Evolutionary conservation across 2,329 filamentous ascomycete species (phyloP).

Genomic region (Leptographium procerum): DNA sequence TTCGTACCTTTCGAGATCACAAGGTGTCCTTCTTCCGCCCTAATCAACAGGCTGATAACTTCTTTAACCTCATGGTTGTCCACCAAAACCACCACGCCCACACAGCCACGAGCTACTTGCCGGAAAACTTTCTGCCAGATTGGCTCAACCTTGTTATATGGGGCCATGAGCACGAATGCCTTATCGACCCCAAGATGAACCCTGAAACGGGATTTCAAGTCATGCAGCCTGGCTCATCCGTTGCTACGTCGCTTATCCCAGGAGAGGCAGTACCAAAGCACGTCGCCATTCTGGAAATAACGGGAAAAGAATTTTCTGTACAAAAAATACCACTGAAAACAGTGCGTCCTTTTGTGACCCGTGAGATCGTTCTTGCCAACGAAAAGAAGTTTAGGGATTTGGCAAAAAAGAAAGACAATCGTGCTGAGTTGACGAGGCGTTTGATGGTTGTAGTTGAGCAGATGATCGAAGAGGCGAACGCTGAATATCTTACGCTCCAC

Average conservation of each 20-base stretch:
- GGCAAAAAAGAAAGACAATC: slow-evolving; percentile 72
- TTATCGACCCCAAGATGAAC: slow-evolving; percentile 75
- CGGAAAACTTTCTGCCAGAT: slow-evolving; percentile 82
- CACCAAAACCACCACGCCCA: slow-evolving; percentile 95
- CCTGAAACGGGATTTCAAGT: slow-evolving; percentile 85
- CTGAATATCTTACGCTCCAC: slow-evolving; percentile 72
- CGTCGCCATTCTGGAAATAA: slow-evolving; percentile 74
- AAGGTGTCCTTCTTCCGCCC: slow-evolving; percentile 92
- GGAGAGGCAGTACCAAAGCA: slow-evolving; percentile 89
- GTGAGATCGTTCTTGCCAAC: slow-evolving; percentile 65
- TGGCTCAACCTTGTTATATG: slow-evolving; percentile 89
- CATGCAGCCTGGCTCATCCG: slow-evolving; percentile 93
- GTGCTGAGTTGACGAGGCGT: slow-evolving; percentile 65
- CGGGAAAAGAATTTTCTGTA: slow-evolving; percentile 67
- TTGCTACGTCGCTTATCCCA: slow-evolving; percentile 82
- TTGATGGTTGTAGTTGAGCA: slow-evolving; percentile 71
- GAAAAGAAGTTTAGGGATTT: slow-evolving; percentile 68
- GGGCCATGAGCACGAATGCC: slow-evolving; percentile 95
- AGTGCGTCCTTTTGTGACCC: slow-evolving; percentile 82
- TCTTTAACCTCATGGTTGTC: slow-evolving; percentile 92
- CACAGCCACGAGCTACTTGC: slow-evolving; percentile 84
- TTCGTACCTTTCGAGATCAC: slow-evolving; percentile 83
- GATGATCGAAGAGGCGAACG: slow-evolving; percentile 75
- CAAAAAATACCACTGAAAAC: slow-evolving; percentile 77
- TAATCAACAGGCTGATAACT: slow-evolving; percentile 67